These are phyloP conservation scores for Collybiopsis luxurians DNA, from an alignment of 768 basidiomycete species.

Conservation along the genomic window DNA sequence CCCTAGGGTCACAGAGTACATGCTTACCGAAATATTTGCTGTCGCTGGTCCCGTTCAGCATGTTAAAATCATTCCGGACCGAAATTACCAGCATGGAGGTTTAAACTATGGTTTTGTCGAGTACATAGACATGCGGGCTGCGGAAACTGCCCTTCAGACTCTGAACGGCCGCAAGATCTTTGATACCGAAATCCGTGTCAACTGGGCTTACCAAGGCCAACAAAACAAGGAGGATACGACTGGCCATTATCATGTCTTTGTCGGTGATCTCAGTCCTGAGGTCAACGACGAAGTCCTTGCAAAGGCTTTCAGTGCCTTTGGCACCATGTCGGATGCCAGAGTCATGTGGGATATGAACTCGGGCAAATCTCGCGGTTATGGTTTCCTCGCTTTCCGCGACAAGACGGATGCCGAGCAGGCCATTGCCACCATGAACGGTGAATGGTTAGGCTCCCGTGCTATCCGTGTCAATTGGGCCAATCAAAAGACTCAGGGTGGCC, in stretches of 20 bases:
- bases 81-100: constrained; percentile 98
- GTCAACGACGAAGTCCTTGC: constrained; percentile 96
- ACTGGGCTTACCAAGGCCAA: constrained; percentile 99
- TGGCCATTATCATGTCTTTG: constrained; percentile 97
- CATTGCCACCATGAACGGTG: constrained; percentile 99
- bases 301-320: constrained; percentile 97
- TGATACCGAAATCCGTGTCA: constrained; percentile 98
- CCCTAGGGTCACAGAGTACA: constrained; percentile 97
- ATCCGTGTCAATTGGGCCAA: constrained; percentile 99
- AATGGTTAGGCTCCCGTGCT: constrained; percentile 97
- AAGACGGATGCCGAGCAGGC: constrained; percentile 99
- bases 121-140: constrained; percentile 97
- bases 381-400: constrained; percentile 98
- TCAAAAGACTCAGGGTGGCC: constrained; percentile 90
- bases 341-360: constrained; percentile 99
- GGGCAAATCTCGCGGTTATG: constrained; percentile 96
- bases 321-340: constrained; percentile 92
- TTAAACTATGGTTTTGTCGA: constrained; percentile 99
- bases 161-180: constrained; percentile 99
- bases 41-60: constrained; percentile 96
- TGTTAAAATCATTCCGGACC: constrained; percentile 99
- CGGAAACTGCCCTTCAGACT: constrained; percentile 97
- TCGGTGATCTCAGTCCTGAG: constrained; percentile 98
- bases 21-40: constrained; percentile 97
- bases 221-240: constrained; percentile 99